A percentile compares a stretch with the other conserved stretches of the same genome.
Evolutionary conservation across 2,329 filamentous ascomycete species (phyloP).

Genomic region (Trichophyton rubrum): DNA sequence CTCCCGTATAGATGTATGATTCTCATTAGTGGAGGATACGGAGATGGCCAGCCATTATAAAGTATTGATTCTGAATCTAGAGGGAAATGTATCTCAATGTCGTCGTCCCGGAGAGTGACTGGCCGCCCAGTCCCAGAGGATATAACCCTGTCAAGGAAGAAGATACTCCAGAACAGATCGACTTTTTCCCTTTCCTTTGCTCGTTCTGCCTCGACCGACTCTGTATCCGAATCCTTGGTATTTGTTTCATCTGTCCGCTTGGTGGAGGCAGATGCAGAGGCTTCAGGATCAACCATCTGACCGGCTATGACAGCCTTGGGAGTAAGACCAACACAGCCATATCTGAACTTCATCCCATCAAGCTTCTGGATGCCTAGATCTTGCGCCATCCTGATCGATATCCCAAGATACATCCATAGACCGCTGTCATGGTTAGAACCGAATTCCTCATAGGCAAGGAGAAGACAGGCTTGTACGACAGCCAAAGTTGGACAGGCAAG

Average conservation of each 20-base stretch:
- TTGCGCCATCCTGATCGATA: conserved; percentile 71
- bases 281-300: neutral
- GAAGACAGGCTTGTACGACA: conserved; percentile 68
- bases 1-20: conserved; percentile 79
- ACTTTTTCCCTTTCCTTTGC: conserved; percentile 64
- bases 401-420: conserved; percentile 85
- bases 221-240: conserved; percentile 31
- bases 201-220: conserved; percentile 43
- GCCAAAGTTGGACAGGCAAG: conserved; percentile 73
- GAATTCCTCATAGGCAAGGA: conserved; percentile 82
- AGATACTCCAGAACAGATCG: conserved; percentile 83
- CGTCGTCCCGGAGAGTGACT: conserved; percentile 70
- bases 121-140: conserved; percentile 76
- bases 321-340: conserved; percentile 43
- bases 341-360: conserved; percentile 53
- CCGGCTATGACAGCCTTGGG: conserved; percentile 42
- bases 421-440: conserved; percentile 80
- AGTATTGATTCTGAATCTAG: conserved; percentile 41
- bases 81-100: conserved; percentile 67
- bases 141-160: conserved; percentile 75
- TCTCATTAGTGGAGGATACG: conserved; percentile 66
- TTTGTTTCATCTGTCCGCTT: conserved; percentile 18
- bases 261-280: neutral
- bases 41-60: conserved; percentile 57
- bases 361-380: conserved; percentile 72